A percentile compares a stretch with the other conserved stretches of the same genome.
Evolutionary conservation across 2,329 filamentous ascomycete species (phyloP).

Genomic region (Cladophialophora chaetospira): DNA sequence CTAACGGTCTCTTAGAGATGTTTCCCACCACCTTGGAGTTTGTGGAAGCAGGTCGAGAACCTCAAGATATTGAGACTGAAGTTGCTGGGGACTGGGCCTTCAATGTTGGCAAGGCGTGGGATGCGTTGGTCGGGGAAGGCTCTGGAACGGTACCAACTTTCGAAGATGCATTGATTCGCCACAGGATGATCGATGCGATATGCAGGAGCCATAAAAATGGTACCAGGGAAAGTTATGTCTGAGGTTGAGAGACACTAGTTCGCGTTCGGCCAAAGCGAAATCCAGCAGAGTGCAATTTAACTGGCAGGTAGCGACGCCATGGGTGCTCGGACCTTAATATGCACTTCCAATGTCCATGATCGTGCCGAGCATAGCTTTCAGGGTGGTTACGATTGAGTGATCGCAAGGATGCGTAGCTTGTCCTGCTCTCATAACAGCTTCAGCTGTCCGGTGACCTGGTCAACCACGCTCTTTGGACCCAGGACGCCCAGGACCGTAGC

Average conservation of each 20-base stretch:
- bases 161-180: slow-evolving; percentile 27
- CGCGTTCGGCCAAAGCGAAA: background rate
- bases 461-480: slow-evolving; percentile 82
- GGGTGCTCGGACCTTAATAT: too few relatives aligned
- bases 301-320: background rate
- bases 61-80: slow-evolving; percentile 17
- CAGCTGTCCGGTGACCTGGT: slow-evolving; percentile 79
- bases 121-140: slow-evolving; percentile 23
- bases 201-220: slow-evolving; percentile 26
- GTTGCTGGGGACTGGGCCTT: slow-evolving; percentile 12
- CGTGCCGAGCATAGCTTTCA: too few relatives aligned
- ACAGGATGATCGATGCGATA: slow-evolving; percentile 29
- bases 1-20: slow-evolving; percentile 22
- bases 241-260: background rate
- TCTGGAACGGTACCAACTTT: slow-evolving; percentile 20
- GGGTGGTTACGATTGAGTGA: background rate
- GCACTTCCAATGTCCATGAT: too few relatives aligned
- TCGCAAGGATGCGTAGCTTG: background rate
- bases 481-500: slow-evolving; percentile 84
- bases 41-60: slow-evolving; percentile 13
- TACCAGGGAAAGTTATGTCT: slow-evolving; percentile 24
- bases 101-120: slow-evolving; percentile 26
- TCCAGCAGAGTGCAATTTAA: background rate
- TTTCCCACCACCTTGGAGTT: slow-evolving; percentile 25
- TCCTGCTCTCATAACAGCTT: slow-evolving; percentile 68